Conservation (phyloP, 106 monocot species). For the Ottelia alismoides region DNA sequence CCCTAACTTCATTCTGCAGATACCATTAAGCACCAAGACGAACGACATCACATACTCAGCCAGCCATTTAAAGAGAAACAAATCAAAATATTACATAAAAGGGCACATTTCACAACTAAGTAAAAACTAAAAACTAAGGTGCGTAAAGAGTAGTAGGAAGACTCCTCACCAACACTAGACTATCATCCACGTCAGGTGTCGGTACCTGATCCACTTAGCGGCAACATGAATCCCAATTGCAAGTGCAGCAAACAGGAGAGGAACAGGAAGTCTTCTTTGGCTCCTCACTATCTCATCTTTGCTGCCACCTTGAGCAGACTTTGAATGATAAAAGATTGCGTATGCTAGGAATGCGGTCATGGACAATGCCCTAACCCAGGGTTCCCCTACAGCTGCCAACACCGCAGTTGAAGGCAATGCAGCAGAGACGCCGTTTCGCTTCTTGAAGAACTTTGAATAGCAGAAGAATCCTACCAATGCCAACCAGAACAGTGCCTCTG, state of each 20-base stretch:
- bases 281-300: slow-evolving; percentile 1
- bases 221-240: slow-evolving; percentile 57
- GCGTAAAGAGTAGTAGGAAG: no score
- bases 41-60: no score
- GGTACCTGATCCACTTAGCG: slow-evolving; percentile 50
- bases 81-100: no score
- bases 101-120: no score
- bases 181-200: slow-evolving; percentile 88
- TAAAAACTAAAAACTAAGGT: no score
- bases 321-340: slow-evolving; percentile 53
- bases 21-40: no score
- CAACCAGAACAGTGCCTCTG: slow-evolving; percentile 38
- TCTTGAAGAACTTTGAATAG: slow-evolving; percentile 41
- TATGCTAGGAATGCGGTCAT: slow-evolving; percentile 38
- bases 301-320: slow-evolving; percentile 5
- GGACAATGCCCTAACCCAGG: slow-evolving; percentile 52
- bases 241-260: slow-evolving; percentile 38
- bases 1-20: no score
- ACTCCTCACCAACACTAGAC: slow-evolving; percentile 23
- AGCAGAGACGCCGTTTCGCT: slow-evolving; percentile 36
- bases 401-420: slow-evolving; percentile 46
- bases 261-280: slow-evolving; percentile 30
- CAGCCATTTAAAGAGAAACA: no score
- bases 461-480: slow-evolving; percentile 24
- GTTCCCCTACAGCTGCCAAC: slow-evolving; percentile 50